Base-by-base conservation (phyloP, 768 basidiomycete genomes). In the Podaxis mareebaensis region DNA sequence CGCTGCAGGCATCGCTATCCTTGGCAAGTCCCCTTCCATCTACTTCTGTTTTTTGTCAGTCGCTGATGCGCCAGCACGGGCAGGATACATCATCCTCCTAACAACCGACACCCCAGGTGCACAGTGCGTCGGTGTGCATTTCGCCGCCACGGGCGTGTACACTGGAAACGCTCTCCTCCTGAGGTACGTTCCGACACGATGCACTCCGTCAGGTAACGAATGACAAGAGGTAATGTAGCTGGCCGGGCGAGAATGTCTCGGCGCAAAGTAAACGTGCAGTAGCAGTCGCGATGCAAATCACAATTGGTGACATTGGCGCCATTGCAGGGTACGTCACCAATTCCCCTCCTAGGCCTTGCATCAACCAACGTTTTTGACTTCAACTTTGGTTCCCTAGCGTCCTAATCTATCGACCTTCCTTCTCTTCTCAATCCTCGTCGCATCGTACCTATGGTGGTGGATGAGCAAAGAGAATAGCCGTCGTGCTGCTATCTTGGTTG, bases 221-320 rank as follows among this genome's bases (percentile, higher is more conserved):
- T 22, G n/a, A 30, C 33, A n/a, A 39, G 15, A 24, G 15, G 11
- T 30, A 52, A n/a, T 30, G 4, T 65, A 80, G 81, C 59, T 88
- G 87, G 84, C 84, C 86, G 0, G 78, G 82, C 17, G 87, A 89
- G 71, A 88, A 88, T 65, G 85, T 89, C n/a, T 85, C 85, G 11
- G 84, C 82, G 11, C 87, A 88, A 67, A 88, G 86, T 2, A 88
- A 88, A 69, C 80, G 87, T 12, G 86, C 87, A 0, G 78, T 86
- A 2, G 84, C 83, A 1, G 79, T 86, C 3, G 87, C 84, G 1
- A 81, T 85, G 79, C 88, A 88, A 68, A 87, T 89, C 53, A 83
- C 83, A 7, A 81, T 88, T 10, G 85, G 85, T 12, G 84, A 88
- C 65, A 74, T 85, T 39, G 87, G 85, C 2, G 85, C 86, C 17